These are phyloP conservation scores for Kazachstania kunashirensis DNA, from an alignment of 805 yeast species.

Conservation along the genomic window DNA sequence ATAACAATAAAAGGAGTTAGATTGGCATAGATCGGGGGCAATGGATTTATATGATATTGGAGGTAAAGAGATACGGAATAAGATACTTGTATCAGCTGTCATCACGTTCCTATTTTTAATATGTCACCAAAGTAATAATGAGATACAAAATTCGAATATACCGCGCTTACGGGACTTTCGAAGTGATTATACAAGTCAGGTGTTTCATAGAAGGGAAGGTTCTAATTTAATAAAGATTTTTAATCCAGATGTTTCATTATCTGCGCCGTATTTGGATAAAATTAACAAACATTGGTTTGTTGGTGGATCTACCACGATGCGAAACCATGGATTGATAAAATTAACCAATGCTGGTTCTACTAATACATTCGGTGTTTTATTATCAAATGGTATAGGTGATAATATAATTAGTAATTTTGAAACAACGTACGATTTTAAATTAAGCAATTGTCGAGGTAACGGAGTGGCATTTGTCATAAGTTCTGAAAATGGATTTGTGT, in stretches of 20 bases:
- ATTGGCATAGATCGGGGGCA: too few relatives aligned
- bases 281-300: slow-evolving; percentile 24
- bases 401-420: slow-evolving; percentile 28
- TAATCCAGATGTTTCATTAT: slow-evolving; percentile 23
- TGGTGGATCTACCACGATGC: slow-evolving; percentile 23
- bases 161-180: too few relatives aligned
- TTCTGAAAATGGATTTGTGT: slow-evolving; percentile 23
- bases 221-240: slow-evolving; percentile 7
- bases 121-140: neutral
- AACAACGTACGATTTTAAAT: slow-evolving; percentile 14
- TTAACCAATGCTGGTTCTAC: slow-evolving; percentile 13
- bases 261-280: slow-evolving; percentile 23
- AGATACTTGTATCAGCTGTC: slow-evolving; percentile 1
- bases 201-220: slow-evolving; percentile 3
- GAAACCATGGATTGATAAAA: slow-evolving; percentile 19
- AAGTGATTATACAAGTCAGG: neutral
- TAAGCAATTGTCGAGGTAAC: slow-evolving; percentile 14
- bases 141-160: neutral
- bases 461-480: slow-evolving; percentile 23
- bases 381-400: slow-evolving; percentile 29
- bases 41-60: slow-evolving; percentile 1
- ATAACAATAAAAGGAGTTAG: too few relatives aligned
- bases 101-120: slow-evolving; percentile 4
- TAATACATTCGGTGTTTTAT: slow-evolving; percentile 15
- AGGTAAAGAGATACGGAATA: neutral